These are phyloP conservation scores for Yueomyces sinensis DNA, from an alignment of 805 yeast genomes.

Conservation along the genomic window DNA sequence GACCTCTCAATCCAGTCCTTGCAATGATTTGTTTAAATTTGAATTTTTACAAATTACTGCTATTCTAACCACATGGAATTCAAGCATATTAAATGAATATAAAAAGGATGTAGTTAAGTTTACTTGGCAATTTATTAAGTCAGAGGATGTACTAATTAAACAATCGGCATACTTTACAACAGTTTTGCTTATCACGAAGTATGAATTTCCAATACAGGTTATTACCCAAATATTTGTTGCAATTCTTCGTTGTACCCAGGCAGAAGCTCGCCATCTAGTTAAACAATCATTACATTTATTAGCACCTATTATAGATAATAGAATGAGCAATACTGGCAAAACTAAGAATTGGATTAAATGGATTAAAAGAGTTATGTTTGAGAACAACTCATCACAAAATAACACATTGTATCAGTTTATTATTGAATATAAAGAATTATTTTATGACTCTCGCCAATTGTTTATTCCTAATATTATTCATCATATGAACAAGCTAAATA, in stretches of 20 bases:
- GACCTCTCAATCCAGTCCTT: conserved; percentile 40
- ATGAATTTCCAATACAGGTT: conserved; percentile 77
- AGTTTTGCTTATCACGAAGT: conserved; percentile 71
- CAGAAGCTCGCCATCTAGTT: conserved; percentile 72
- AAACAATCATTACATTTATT: conserved; percentile 76
- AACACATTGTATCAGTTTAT: conserved; percentile 79
- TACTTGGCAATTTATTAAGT: conserved; percentile 84
- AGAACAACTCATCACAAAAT: conserved; percentile 80
- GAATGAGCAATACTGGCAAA: conserved; percentile 41
- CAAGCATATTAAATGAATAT: conserved; percentile 42
- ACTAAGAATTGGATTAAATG: conserved; percentile 71
- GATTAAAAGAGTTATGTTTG: conserved; percentile 86
- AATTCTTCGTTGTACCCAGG: conserved; percentile 66
- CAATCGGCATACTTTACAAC: conserved; percentile 89
- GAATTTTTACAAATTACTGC: conserved; percentile 77
- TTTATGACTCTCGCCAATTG: conserved; percentile 76
- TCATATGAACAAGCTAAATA: conserved; percentile 83
- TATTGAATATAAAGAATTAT: conserved; percentile 72
- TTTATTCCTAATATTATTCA: conserved; percentile 80
- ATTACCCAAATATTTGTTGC: conserved; percentile 92
- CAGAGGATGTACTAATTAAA: conserved; percentile 80
- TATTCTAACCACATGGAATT: conserved; percentile 54
- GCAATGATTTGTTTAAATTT: conserved; percentile 59
- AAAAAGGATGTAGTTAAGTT: conserved; percentile 82
- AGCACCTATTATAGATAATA: conserved; percentile 72